Conservation (phyloP, 2,329 filamentous ascomycete genomes). For the Anthostomella pinea region DNA sequence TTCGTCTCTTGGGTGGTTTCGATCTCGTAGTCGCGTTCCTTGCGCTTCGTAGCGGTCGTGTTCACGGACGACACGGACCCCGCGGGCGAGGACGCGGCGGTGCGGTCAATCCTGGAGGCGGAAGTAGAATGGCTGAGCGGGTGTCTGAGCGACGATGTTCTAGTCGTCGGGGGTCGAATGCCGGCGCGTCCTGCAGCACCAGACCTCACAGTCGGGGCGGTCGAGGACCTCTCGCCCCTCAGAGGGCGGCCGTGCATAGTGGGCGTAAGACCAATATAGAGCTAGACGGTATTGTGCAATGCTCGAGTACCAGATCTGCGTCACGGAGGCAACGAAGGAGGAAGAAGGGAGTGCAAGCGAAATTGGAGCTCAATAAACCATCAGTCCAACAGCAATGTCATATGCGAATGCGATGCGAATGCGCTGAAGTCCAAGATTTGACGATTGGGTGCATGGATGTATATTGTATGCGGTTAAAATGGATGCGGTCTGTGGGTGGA, state of each 20-base stretch:
- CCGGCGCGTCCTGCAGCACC: slow-evolving; percentile 20
- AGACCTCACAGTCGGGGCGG: slow-evolving; percentile 20
- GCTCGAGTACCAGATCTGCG: not conserved
- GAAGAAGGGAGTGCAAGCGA: too few species aligned
- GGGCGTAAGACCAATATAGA: slow-evolving; percentile 3
- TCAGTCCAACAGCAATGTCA: too few species aligned
- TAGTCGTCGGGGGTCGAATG: slow-evolving; percentile 21
- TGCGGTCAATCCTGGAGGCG: slow-evolving; percentile 34
- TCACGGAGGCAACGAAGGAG: too few species aligned
- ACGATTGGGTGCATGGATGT: too few species aligned
- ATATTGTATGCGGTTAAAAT: too few species aligned
- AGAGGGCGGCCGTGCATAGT: slow-evolving; percentile 32
- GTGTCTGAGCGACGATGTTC: slow-evolving; percentile 25
- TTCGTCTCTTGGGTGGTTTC: slow-evolving; percentile 80
- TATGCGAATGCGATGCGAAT: too few species aligned
- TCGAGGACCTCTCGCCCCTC: slow-evolving; percentile 30
- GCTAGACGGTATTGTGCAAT: slow-evolving; percentile 5
- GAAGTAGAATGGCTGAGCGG: slow-evolving; percentile 21
- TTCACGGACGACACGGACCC: slow-evolving; percentile 63
- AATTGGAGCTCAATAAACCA: too few species aligned
- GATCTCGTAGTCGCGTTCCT: slow-evolving; percentile 78
- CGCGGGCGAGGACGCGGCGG: slow-evolving; percentile 63
- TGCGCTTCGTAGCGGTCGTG: slow-evolving; percentile 69
- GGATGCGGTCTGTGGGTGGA: not conserved
- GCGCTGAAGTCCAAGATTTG: too few species aligned